Conservation (phyloP, 176 grass and related monocot genomes). For the Phoenix dactylifera region DNA sequence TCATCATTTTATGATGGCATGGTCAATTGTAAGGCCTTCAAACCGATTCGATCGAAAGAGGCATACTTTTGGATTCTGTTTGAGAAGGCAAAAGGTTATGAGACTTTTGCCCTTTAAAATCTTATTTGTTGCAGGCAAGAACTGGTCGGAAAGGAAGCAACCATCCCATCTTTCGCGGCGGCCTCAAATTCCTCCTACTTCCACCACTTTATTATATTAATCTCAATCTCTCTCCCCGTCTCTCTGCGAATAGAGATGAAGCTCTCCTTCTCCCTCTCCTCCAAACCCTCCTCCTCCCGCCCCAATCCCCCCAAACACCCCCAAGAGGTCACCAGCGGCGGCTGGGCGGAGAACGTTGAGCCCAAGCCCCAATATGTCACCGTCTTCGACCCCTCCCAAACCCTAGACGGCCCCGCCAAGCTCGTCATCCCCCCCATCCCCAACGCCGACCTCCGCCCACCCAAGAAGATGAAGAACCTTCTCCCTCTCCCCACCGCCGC, state of each 20-base stretch:
- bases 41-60: too few relatives aligned
- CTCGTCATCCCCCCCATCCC: constrained; percentile 66
- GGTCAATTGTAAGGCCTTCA: too few relatives aligned
- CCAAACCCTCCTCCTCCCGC: constrained; percentile 21
- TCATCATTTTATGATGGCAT: too few relatives aligned
- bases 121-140: too few relatives aligned
- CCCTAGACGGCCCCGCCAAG: constrained; percentile 21
- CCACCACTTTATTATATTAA: too few relatives aligned
- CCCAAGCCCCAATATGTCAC: constrained; percentile 54
- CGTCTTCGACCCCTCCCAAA: constrained; percentile 68
- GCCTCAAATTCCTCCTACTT: too few relatives aligned
- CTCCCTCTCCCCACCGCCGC: constrained; percentile 53
- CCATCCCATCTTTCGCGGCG: too few relatives aligned
- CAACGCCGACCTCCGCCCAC: constrained; percentile 56
- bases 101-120: too few relatives aligned
- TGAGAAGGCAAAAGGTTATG: too few relatives aligned
- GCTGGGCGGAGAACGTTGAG: neutral
- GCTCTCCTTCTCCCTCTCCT: constrained; percentile 67
- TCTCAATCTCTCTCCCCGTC: too few relatives aligned
- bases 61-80: too few relatives aligned
- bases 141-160: too few relatives aligned
- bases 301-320: constrained; percentile 23
- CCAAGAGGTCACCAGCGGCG: neutral
- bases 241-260: constrained; percentile 23
- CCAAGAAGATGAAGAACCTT: constrained; percentile 37